phyloP scores from a whole-genome alignment of 163 green algal genomes.

The Chlamydomonas reinhardtii region DNA sequence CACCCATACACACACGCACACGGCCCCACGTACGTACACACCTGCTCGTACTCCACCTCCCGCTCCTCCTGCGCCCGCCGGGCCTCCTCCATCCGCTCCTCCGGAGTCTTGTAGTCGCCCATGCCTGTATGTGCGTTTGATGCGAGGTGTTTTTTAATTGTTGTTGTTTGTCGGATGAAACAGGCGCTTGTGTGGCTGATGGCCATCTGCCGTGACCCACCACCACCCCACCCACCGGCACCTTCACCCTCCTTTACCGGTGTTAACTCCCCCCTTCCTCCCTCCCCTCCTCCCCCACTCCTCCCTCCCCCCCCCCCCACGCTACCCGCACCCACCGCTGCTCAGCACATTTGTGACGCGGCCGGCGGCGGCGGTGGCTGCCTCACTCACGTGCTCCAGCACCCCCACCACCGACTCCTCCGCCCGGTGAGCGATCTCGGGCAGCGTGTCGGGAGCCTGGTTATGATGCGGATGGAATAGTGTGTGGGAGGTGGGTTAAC shows the following conservation, averaged over 20 bases:
- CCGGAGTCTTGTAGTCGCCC: background rate
- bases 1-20: too few species aligned
- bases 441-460: background rate
- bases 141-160: too few species aligned
- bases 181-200: too few species aligned
- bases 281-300: too few species aligned
- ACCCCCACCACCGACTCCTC: constrained; percentile 39
- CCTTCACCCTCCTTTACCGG: too few species aligned
- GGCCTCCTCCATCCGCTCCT: constrained; percentile 22
- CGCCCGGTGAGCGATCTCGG: background rate
- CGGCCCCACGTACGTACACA: too few species aligned
- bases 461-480: background rate
- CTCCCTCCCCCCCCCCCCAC: background rate
- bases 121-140: background rate
- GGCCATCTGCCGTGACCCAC: too few species aligned
- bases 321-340: background rate
- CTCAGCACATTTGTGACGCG: background rate
- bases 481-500: too few species aligned
- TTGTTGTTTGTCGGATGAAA: too few species aligned
- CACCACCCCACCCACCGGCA: too few species aligned
- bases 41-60: constrained; percentile 18
- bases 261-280: too few species aligned
- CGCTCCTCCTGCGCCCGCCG: constrained; percentile 19
- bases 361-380: background rate
- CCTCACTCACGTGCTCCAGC: constrained; percentile 25